Evolutionary conservation across 345 rosid species (phyloP), one percentile per base, ranked within the genome.

Genomic region (Cardiospermum halicacabum): DNA sequence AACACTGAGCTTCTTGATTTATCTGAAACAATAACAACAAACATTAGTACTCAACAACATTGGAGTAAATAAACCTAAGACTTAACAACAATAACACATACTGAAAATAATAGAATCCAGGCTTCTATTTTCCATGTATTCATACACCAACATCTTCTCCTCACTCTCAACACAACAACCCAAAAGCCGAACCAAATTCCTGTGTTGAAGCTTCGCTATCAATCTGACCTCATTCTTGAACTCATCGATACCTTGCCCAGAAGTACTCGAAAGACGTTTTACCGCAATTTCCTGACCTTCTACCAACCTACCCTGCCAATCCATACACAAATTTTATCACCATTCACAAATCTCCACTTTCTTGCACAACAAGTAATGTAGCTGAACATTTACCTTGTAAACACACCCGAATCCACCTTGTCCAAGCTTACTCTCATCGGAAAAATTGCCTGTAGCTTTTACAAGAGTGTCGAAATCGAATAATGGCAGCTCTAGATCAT

Each of bases 81-180:
- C 6, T 15, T 34, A 9, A 13, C 36, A 53, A 28, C 59, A 22
- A 6, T 43, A 25, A 42, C 7, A 78, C 87, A 65, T 12, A 92
- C 98, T 73, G 70, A 92, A 92, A 18, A 92, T 30, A 70, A 82
- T 42, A 30, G 83, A 82, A 74, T 92, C 95, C 7, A 92, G 81
- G 76, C 96, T 89, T 72, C 73, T 67, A 59, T 84, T 68, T 69
- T 84, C 96, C 91, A 92, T 80, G 74, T 77, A 92, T 80, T 89
- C 97, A n/a, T 87, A 92, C 42, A 92, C 71, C 34, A 92, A 82
- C 73, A 92, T 79, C 79, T 87, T 92, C 65, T 92, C 98, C 0
- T 75, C 87, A 64, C 7, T 72, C 27, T 85, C 91, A 11, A 81
- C 40, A 74, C 91, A 87, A 66, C 85, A 92, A 11, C 89, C 92